Evolutionary conservation across 495 filamentous ascomycete species (phyloP), one percentile per base, ranked within the genome.

Genomic region (Neurospora sp.): DNA sequence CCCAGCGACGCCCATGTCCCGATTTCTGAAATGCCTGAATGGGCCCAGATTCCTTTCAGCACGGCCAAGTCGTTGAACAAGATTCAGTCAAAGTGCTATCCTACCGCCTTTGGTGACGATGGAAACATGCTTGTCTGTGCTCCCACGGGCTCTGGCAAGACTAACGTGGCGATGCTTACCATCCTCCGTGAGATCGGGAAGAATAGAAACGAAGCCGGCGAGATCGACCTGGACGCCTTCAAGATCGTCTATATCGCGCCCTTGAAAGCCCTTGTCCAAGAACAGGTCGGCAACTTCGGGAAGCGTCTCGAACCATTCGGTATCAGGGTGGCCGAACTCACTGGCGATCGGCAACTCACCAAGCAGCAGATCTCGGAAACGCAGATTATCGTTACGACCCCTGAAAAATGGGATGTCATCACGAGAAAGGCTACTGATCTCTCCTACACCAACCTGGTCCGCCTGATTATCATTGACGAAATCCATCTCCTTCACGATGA

Each of bases 361-460:
- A 99, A 99, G 81, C 94, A 97, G 79, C 96, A 98, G 83, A 98
- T 99, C 73, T 89, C 93, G 36, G 96, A 99, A 76, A 98, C 96
- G 8, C 96, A 99, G 79, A 91, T 99, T 77, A 99, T 99, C 77
- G 94, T 99, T 62, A 99, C 96, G 3, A 99, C 96, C 0, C 96
- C 96, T 11, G 96, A 99, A 80, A 99, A 99, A 84, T 99, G 92
- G 90, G 96, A 99, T 83, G 96, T 99, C 72, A 97, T 99, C 77
- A 99, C 96, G 6, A 90, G 96, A 76, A 99, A 99, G 83, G 96
- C 95, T 5, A 97, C 95, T 0, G 96, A 99, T 82, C 88, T 94
- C 71, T 95, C 94, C 75, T 99, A 99, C 81, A 99, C 94, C 40
- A 98, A 96, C 76, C 89, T 99, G 36, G 95, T 99, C 19, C 90